These are phyloP conservation scores for Cladophialophora yegresii DNA, from an alignment of 2,329 filamentous ascomycete genomes.

Conservation along the genomic window DNA sequence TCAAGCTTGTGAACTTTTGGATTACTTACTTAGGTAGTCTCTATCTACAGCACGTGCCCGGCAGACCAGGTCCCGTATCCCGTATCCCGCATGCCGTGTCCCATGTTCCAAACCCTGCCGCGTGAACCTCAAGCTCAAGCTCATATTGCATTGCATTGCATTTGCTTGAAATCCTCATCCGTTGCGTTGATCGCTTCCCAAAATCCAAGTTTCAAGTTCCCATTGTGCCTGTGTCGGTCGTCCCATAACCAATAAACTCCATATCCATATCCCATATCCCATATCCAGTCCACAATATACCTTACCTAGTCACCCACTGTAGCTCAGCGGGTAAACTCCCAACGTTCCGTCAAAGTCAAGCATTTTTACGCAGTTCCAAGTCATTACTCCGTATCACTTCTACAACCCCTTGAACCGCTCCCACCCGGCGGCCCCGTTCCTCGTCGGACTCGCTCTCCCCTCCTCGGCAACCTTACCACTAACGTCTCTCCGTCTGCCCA, in stretches of 20 bases:
- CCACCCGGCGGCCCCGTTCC: slow-evolving; percentile 45
- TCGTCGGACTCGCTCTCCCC: slow-evolving; percentile 41
- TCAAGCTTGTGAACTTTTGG: no score
- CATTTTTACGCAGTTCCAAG: background rate
- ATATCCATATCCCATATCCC: no score
- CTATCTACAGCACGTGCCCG: no score
- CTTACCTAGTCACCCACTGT: no score
- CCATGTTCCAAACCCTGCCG: no score
- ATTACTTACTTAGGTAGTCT: no score
- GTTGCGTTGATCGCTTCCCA: no score
- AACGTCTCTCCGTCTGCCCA: slow-evolving; percentile 51
- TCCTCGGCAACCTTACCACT: slow-evolving; percentile 53
- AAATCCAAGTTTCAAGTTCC: background rate
- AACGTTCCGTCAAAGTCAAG: background rate
- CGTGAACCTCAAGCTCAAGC: background rate
- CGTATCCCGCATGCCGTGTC: no score
- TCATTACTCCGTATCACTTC: slow-evolving; percentile 3
- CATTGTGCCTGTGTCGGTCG: no score
- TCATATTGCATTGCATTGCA: background rate
- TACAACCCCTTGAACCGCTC: slow-evolving; percentile 50
- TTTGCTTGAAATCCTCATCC: background rate
- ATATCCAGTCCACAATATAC: background rate
- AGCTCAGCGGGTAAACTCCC: background rate
- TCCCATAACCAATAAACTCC: no score
- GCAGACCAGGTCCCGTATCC: no score